phyloP scores from a whole-genome alignment of 345 rosid species.

The Eucalyptus cladocalyx region DNA sequence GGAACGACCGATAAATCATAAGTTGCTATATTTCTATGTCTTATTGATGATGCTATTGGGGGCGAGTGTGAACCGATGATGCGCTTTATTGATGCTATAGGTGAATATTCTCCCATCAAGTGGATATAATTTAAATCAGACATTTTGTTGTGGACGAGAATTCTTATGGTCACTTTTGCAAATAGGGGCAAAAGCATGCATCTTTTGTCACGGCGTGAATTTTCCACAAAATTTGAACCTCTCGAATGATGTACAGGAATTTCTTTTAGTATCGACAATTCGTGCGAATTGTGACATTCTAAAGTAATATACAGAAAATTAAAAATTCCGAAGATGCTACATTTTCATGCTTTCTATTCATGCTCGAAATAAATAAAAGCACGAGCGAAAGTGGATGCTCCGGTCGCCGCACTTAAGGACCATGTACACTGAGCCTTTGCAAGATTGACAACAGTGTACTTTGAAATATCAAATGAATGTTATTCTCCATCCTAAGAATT shows the following conservation, averaged over 20 bases:
- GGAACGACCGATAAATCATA: fast-evolving
- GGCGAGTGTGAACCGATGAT: background rate
- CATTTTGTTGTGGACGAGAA: background rate
- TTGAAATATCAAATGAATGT: background rate
- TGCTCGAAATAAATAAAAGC: background rate
- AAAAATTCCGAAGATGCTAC: background rate
- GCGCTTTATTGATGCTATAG: background rate
- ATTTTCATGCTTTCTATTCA: background rate
- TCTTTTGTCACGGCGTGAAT: background rate
- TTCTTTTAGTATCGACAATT: too few relatives aligned
- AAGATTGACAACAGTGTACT: background rate
- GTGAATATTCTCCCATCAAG: background rate
- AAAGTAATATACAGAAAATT: too few relatives aligned
- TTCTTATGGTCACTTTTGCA: background rate
- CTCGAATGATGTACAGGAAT: background rate
- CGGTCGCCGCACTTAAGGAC: background rate
- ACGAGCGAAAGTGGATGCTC: background rate
- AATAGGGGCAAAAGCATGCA: background rate
- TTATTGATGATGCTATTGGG: background rate
- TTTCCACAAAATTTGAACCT: background rate
- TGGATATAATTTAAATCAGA: background rate
- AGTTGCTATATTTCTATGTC: too few relatives aligned
- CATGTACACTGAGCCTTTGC: background rate
- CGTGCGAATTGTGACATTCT: background rate
- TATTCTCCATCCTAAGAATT: background rate